phyloP scores from a whole-genome alignment of 192 early-diverging fungal species.

The Pilaira anomala region DNA sequence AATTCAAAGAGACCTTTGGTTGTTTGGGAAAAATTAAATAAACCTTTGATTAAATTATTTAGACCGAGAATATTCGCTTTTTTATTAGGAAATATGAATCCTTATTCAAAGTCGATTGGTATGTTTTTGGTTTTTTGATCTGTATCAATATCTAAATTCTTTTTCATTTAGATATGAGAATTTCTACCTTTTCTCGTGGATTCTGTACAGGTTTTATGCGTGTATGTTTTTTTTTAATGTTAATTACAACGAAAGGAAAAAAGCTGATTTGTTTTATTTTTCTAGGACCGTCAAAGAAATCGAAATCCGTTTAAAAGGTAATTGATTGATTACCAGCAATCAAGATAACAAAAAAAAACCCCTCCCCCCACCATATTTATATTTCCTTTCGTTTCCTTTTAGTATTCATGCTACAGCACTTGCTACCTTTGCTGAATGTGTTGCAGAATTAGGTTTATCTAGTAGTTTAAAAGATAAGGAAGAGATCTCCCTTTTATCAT shows the following conservation, averaged over 20 bases:
- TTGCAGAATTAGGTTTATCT: constrained; percentile 45
- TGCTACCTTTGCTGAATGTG: constrained; percentile 54
- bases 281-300: constrained; percentile 45
- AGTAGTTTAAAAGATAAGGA: constrained; percentile 40
- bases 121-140: not conserved
- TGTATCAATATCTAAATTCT: too few relatives aligned
- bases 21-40: constrained; percentile 49
- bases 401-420: constrained; percentile 51
- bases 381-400: not conserved
- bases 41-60: constrained; percentile 43
- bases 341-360: not conserved
- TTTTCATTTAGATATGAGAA: constrained; percentile 24
- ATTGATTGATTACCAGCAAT: not conserved
- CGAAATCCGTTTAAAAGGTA: constrained; percentile 48
- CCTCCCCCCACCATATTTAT: not conserved
- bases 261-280: not conserved
- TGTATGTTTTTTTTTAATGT: constrained; percentile 26
- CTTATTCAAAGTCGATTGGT: constrained; percentile 48
- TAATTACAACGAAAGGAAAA: not conserved
- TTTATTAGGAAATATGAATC: constrained; percentile 43
- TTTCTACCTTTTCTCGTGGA: constrained; percentile 48
- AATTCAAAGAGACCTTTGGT: constrained; percentile 37
- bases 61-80: constrained; percentile 46
- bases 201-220: constrained; percentile 53
- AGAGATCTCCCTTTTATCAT: constrained; percentile 39